Evolutionary conservation across 306 rosid species (phyloP).

Genomic region (Trifolium subterraneum): DNA sequence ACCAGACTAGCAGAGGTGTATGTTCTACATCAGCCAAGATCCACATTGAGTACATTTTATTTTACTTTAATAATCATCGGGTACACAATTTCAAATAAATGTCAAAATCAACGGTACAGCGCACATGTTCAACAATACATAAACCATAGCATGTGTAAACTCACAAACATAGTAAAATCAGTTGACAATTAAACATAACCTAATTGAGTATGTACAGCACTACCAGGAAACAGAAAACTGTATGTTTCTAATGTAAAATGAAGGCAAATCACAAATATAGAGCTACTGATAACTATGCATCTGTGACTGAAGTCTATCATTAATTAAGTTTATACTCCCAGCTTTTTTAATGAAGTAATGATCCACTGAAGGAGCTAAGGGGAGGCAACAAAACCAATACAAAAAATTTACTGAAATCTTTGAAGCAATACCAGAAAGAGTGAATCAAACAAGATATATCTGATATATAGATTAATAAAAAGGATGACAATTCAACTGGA

Average conservation of each 20-base stretch:
- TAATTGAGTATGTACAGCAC: slow-evolving; percentile 20
- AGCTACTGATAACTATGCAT: slow-evolving; percentile 7
- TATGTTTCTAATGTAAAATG: not conserved
- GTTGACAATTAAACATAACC: slow-evolving; percentile 7
- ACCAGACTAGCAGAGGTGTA: slow-evolving; percentile 1
- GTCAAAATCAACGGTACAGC: slow-evolving; percentile 13
- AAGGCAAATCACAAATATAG: slow-evolving; percentile 11
- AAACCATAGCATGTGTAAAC: not conserved
- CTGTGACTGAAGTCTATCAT: slow-evolving; percentile 2
- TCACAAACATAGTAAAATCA: not conserved
- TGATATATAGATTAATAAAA: slow-evolving; percentile 16
- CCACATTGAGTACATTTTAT: not conserved
- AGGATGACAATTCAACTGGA: not conserved
- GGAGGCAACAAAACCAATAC: slow-evolving; percentile 5
- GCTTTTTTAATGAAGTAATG: not conserved
- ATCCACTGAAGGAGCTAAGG: not conserved
- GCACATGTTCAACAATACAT: slow-evolving; percentile 4
- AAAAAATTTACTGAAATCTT: not conserved
- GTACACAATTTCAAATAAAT: not conserved
- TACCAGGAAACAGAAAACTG: slow-evolving; percentile 1
- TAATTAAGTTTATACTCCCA: not conserved
- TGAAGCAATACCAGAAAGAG: slow-evolving; percentile 23
- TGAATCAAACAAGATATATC: slow-evolving; percentile 14
- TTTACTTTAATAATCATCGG: not conserved
- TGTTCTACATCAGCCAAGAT: slow-evolving; percentile 25